Percentiles rank a stretch among this genome's conserved stretches.
Evolutionary conservation across 345 rosid genomes (phyloP).

Genomic region (Arabis alpina): DNA sequence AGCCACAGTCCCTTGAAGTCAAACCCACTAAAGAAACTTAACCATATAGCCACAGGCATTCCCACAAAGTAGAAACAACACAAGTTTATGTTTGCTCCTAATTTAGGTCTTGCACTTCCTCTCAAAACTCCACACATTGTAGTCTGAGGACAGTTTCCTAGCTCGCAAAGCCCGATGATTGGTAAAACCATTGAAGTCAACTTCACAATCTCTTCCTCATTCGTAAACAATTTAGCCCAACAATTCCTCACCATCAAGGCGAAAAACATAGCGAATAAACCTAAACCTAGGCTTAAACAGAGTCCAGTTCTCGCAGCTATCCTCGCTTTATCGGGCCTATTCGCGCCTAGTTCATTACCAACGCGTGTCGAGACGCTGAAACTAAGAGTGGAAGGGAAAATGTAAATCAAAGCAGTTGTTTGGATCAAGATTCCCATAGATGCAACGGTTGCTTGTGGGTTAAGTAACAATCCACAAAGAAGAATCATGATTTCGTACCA

Average conservation of each 20-base stretch:
- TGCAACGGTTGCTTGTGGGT: constrained; percentile 81
- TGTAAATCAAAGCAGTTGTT: constrained; percentile 79
- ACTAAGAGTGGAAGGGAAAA: constrained; percentile 86
- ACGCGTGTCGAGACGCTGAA: constrained; percentile 79
- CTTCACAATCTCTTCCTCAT: constrained; percentile 61
- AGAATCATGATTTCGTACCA: constrained; percentile 95
- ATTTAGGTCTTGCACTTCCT: constrained; percentile 82
- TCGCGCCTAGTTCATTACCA: constrained; percentile 79
- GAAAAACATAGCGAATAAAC: constrained; percentile 58
- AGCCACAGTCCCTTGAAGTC: constrained; percentile 86
- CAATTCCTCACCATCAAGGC: constrained; percentile 56
- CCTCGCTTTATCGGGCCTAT: constrained; percentile 61
- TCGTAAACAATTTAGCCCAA: constrained; percentile 81
- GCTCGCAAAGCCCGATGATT: constrained; percentile 81
- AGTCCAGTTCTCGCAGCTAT: constrained; percentile 64
- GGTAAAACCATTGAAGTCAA: constrained; percentile 74
- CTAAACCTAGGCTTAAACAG: constrained; percentile 57
- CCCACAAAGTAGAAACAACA: constrained; percentile 87
- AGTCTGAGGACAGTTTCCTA: constrained; percentile 92
- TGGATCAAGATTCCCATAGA: constrained; percentile 94
- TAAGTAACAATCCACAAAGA: constrained; percentile 67
- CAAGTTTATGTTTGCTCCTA: constrained; percentile 83
- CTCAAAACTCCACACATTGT: constrained; percentile 81
- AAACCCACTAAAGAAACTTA: constrained; percentile 58
- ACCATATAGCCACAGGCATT: constrained; percentile 79